Base-by-base conservation (phyloP, 2,329 filamentous ascomycete genomes). In the Stachybotrys echinatus region DNA sequence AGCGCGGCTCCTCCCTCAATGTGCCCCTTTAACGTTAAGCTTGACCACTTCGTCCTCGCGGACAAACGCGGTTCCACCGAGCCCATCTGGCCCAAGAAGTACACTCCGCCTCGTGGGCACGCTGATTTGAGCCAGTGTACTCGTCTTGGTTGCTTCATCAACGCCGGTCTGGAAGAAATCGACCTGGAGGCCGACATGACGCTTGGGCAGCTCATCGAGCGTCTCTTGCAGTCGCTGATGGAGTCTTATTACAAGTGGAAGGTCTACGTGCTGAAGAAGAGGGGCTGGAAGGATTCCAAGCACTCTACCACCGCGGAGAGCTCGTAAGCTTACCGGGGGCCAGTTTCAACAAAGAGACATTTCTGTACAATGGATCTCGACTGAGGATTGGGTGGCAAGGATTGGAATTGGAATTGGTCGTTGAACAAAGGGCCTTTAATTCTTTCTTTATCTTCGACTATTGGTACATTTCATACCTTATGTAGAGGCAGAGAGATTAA, bases 21-120 rank as follows among this genome's bases (percentile, higher is more conserved):
- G 27, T 34, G 27, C 5, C 23, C 44, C 23, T 46, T 19, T 4
- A 46, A 14, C 12, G 27, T 46, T 23, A 34, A 27, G 17, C 23
- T 46, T 19, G 44, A 37, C n/a, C 44, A 46, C 12, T 14, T 46
- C 17, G 44, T 46, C n/a, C 44, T 46, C 12, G 44, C 44, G n/a
- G 44, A 46, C n/a, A 46, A 46, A 37, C 44, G 44, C 27, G 44
- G 44, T 5, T 46, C 44, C 23, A 46, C 44, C 14, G 44, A 46
- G 23, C 44, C 44, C 44, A 34, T 46, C 14, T 46, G 44, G 44
- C 44, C 44, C 44, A 27, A 46, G 22, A 37, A 46, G 44, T 46
- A 46, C 18, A 23, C 37, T 6, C 23, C 27, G 6, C 20, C 42
- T 23, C 42, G 42, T 17, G 42, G 42, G 12, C 42, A 22, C 27